Evolutionary conservation across 225 moss, liverwort and hornwort genomes (phyloP).

Genomic region (Marchantia polymorpha): DNA sequence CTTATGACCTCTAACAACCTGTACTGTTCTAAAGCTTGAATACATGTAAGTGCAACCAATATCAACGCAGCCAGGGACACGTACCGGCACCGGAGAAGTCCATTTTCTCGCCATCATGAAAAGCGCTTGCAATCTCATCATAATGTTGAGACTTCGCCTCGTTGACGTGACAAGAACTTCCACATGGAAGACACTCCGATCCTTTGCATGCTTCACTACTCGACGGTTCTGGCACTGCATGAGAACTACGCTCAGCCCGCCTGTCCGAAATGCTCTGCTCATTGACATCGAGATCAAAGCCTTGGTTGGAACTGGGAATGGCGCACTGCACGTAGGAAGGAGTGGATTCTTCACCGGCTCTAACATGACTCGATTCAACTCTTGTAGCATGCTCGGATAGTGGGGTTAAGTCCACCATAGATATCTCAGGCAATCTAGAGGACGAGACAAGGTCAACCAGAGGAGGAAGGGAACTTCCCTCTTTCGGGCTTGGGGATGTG

Average conservation of each 20-base stretch:
- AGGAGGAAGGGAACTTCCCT: neutral
- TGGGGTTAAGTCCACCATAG: neutral
- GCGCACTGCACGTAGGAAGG: neutral
- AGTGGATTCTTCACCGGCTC: neutral
- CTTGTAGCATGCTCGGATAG: neutral
- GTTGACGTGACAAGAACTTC: conserved; percentile 12
- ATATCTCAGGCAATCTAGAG: neutral
- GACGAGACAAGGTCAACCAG: neutral
- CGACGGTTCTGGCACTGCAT: neutral
- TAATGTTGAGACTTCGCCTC: neutral
- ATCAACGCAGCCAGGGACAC: neutral
- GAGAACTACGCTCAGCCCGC: conserved; percentile 1
- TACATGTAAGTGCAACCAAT: neutral
- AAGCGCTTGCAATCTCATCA: conserved; percentile 2
- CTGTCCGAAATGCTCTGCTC: neutral
- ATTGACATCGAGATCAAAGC: neutral
- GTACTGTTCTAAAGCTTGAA: neutral
- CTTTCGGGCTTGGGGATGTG: neutral
- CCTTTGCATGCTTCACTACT: conserved; percentile 2
- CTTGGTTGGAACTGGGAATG: neutral
- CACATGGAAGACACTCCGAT: neutral
- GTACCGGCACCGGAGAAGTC: neutral
- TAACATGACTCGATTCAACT: neutral
- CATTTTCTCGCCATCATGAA: neutral
- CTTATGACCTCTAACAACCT: neutral